A percentile compares a stretch with the other conserved stretches of the same genome.
phyloP scores from a whole-genome alignment of 1,284 basidiomycete species.

The Ceratobasidium sp. region DNA sequence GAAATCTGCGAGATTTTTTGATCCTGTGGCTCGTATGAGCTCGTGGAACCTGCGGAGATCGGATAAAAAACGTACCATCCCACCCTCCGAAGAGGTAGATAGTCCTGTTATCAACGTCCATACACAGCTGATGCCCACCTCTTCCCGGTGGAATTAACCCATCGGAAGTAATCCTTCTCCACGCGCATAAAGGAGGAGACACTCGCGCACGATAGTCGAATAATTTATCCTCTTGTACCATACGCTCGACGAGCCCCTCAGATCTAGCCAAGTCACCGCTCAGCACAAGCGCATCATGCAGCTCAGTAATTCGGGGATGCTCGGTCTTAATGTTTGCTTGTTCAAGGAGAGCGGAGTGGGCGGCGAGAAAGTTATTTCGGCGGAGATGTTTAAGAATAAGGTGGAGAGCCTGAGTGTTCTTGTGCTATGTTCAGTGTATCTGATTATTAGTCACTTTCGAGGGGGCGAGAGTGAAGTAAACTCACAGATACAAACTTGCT shows the following conservation, averaged over 20 bases:
- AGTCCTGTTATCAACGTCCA: slow-evolving; percentile 72
- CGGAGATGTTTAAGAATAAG: slow-evolving; percentile 85
- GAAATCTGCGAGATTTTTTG: slow-evolving; percentile 79
- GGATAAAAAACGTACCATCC: slow-evolving; percentile 66
- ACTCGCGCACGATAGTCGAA: slow-evolving; percentile 65
- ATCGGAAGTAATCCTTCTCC: slow-evolving; percentile 58
- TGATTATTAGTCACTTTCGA: neutral
- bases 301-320: slow-evolving; percentile 75
- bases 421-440: slow-evolving; percentile 62
- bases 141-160: slow-evolving; percentile 72
- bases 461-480: slow-evolving; percentile 28
- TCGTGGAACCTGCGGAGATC: no score
- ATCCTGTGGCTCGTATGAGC: neutral
- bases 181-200: slow-evolving; percentile 21
- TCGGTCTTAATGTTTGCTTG: slow-evolving; percentile 73
- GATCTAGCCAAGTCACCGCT: slow-evolving; percentile 73
- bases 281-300: slow-evolving; percentile 76
- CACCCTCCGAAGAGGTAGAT: slow-evolving; percentile 87
- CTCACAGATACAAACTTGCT: slow-evolving; percentile 71
- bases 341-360: slow-evolving; percentile 72
- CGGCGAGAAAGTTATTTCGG: slow-evolving; percentile 76
- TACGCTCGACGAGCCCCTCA: slow-evolving; percentile 65
- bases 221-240: slow-evolving; percentile 67
- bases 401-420: slow-evolving; percentile 73
- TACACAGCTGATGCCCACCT: slow-evolving; percentile 86